Base-by-base conservation (phyloP, 2,329 filamentous ascomycete genomes). In the Aspergillus fructus region DNA sequence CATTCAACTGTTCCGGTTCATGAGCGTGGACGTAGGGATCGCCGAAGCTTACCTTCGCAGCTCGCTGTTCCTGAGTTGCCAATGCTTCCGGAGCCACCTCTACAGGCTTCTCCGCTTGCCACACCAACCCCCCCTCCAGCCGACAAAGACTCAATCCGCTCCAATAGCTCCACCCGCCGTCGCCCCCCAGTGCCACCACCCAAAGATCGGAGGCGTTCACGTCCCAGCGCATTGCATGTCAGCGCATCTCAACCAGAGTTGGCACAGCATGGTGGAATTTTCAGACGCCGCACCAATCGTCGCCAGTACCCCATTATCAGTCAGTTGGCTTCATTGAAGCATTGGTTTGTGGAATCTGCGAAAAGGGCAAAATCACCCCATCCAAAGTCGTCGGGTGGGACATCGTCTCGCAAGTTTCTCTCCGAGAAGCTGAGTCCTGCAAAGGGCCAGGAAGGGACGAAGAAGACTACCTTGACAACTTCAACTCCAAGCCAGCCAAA, bases 211-310 rank as follows among this genome's bases (percentile, higher is more conserved):
- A 86, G 89, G 58, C 82, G 89, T 65, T 89, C 90, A 63, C 83
- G 91, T 59, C 89, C 90, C 43, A 96, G 92, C 64, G 94, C 91
- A 62, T 82, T 97, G 33, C 91, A 96, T 69, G 84, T 96, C 4
- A 91, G 96, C 40, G 89, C 90, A 13, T 83, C 79, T 40, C 87
- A 88, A 63, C 83, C 85, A 21, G 85, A 89, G 62, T 73, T 89
- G 7, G 75, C 87, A 15, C 78, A 79, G 42, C 76, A 76, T n/a
- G 82, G 83, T 62, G 80, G 81, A 34, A 81, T 85, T 61, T 79
- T 82, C 27, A 82, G 82, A 54, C 75, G 78, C 43, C 83, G 82
- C 56, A 78, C 80, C 43, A 75, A 78, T 52, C 82, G 83, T 41
- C 83, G 82, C 60, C 84, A 86, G 58, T 81, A 85, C 66, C 81